Evolutionary conservation across 305 asterid genomes (phyloP).

Genomic region (Vinca major): DNA sequence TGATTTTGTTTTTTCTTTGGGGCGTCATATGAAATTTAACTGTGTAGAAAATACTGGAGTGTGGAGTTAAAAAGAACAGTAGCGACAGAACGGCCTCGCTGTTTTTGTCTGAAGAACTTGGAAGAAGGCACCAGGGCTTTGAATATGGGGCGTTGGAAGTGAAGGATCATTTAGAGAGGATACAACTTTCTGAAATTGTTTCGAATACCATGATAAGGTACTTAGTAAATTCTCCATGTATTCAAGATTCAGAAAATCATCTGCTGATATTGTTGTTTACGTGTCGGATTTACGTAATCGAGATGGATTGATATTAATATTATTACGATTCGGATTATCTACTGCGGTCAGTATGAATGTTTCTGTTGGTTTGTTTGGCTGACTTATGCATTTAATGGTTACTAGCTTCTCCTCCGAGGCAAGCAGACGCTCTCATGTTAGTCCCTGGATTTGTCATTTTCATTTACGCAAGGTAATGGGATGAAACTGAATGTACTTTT

Average conservation of each 20-base stretch:
- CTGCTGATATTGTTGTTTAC: neutral
- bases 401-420: constrained; percentile 42
- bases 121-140: constrained; percentile 49
- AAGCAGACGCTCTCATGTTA: constrained; percentile 20
- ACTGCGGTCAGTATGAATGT: neutral
- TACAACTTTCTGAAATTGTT: constrained; percentile 54
- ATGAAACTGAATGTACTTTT: constrained; percentile 1
- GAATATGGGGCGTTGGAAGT: constrained; percentile 87
- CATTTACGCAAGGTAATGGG: constrained; percentile 63
- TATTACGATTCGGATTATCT: neutral
- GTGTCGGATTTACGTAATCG: neutral
- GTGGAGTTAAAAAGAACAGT: constrained; percentile 63
- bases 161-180: constrained; percentile 66
- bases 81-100: constrained; percentile 64
- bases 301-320: neutral
- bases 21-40: constrained; percentile 12
- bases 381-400: constrained; percentile 12
- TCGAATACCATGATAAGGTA: constrained; percentile 63
- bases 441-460: constrained; percentile 75
- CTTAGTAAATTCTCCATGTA: neutral
- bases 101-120: constrained; percentile 55
- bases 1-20: neutral
- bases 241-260: neutral
- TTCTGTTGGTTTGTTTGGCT: constrained; percentile 2
- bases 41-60: constrained; percentile 65